A percentile compares a stretch with the other conserved stretches of the same genome.
Conservation (phyloP, 2,329 filamentous ascomycete genomes). For the Arthrobotrys pseudoclavata region DNA sequence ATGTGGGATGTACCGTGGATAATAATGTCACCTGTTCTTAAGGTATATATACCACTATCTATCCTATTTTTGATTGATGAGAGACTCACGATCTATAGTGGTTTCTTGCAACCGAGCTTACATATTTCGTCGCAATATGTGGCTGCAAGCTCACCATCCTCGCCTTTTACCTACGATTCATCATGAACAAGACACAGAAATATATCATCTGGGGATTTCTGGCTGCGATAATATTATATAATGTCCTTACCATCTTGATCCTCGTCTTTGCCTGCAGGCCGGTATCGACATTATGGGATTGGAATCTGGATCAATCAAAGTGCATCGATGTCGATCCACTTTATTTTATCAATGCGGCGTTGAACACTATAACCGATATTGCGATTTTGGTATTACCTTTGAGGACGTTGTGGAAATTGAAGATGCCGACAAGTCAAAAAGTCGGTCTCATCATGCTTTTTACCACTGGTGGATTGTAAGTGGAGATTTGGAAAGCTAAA, state of each 20-base stretch:
- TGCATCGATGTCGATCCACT: constrained; percentile 45
- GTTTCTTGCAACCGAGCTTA: constrained; percentile 53
- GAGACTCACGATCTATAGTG: constrained; percentile 20
- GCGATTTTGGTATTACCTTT: constrained; percentile 67
- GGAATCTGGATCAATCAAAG: constrained; percentile 43
- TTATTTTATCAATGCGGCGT: constrained; percentile 51
- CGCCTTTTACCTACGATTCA: constrained; percentile 54
- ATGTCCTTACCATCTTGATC: constrained; percentile 44
- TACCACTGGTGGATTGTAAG: constrained; percentile 58
- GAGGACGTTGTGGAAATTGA: constrained; percentile 68
- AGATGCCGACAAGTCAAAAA: constrained; percentile 69
- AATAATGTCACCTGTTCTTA: constrained; percentile 48
- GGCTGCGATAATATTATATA: constrained; percentile 47
- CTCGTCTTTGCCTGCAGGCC: constrained; percentile 48
- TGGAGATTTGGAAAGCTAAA: background rate
- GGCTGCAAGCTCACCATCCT: constrained; percentile 57
- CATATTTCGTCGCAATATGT: constrained; percentile 55
- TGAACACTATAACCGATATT: constrained; percentile 50
- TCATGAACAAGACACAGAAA: constrained; percentile 53
- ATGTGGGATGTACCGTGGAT: constrained; percentile 58
- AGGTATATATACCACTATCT: constrained; percentile 8
- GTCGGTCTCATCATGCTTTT: constrained; percentile 69
- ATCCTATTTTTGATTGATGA: background rate
- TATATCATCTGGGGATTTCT: constrained; percentile 53
- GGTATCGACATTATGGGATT: constrained; percentile 39